Evolutionary conservation across 139 green algal species (phyloP), one percentile per base, ranked within the genome.

Genomic region (Chlamydomonas sphaeroides): DNA sequence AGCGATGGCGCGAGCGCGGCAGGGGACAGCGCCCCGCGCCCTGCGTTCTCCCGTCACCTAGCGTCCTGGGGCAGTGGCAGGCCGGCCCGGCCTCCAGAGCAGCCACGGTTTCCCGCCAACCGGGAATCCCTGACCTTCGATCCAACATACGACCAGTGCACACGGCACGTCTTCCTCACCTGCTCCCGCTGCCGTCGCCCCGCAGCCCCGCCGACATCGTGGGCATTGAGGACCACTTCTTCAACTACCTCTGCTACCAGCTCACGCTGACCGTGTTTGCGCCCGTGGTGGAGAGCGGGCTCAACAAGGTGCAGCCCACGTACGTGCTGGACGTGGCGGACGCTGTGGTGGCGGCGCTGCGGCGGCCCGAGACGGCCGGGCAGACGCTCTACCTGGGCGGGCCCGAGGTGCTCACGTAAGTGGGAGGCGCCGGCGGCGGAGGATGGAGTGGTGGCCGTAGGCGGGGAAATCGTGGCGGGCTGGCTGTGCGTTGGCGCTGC

Each of bases 141-240:
- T n/a, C n/a, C n/a, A n/a, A n/a, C n/a, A n/a, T n/a, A n/a, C n/a
- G n/a, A n/a, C n/a, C n/a, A n/a, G n/a, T n/a, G n/a, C n/a, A n/a
- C n/a, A n/a, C n/a, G n/a, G n/a, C n/a, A n/a, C n/a, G n/a, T n/a
- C n/a, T n/a, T n/a, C n/a, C n/a, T n/a, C n/a, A n/a, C n/a, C n/a
- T n/a, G n/a, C n/a, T n/a, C n/a, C n/a, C n/a, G n/a, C n/a, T n/a
- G n/a, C n/a, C n/a, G n/a, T n/a, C n/a, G 10, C 77, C 38, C 75
- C 87, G 94, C 88, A 95, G 93, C 74, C 91, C 92, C 2, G 93
- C 80, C 0, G 91, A 91, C n/a, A 79, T 99, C 59, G 87, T 96
- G 0, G 97, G 97, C 68, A 92, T 93, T 17, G 97, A 99, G 91
- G 97, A 99, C 88, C 86, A 95, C 30, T 89, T 99, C 65, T 94